These are phyloP conservation scores for Beta vulgaris DNA, from an alignment of 148 eudicot species.

Conservation along the genomic window DNA sequence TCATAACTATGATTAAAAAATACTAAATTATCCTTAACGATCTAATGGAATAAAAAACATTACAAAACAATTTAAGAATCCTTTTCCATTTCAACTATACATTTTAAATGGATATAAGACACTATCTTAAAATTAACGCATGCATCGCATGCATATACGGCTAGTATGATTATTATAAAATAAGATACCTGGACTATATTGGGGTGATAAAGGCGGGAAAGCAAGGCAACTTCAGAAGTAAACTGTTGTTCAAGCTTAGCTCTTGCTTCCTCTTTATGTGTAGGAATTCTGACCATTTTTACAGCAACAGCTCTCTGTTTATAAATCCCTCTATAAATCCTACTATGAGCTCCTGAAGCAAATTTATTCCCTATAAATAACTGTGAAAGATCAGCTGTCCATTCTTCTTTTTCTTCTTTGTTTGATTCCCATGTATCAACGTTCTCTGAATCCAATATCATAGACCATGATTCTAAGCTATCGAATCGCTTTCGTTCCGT, in stretches of 20 bases:
- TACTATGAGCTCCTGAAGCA: slow-evolving; percentile 95
- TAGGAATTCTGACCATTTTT: slow-evolving; percentile 94
- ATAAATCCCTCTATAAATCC: slow-evolving; percentile 94
- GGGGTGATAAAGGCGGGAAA: slow-evolving; percentile 84
- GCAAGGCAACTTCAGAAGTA: slow-evolving; percentile 82
- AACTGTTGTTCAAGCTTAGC: slow-evolving; percentile 81
- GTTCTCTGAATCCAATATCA: slow-evolving; percentile 91
- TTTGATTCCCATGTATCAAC: slow-evolving; percentile 79
- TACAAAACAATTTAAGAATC: too few species aligned
- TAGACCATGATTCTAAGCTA: slow-evolving; percentile 96
- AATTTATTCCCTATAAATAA: slow-evolving; percentile 92
- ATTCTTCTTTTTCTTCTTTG: slow-evolving; percentile 76
- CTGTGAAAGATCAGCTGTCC: slow-evolving; percentile 99
- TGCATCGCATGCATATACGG: too few species aligned
- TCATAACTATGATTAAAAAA: too few species aligned
- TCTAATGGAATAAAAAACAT: too few species aligned
- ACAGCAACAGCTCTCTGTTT: slow-evolving; percentile 97
- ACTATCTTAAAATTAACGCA: too few species aligned
- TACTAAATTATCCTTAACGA: too few species aligned
- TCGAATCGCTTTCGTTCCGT: slow-evolving; percentile 89
- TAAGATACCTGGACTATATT: slow-evolving; percentile 79
- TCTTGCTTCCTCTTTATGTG: slow-evolving; percentile 76
- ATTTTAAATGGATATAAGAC: too few species aligned
- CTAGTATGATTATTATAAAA: too few species aligned
- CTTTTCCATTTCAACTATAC: too few species aligned